Evolutionary conservation across 768 basidiomycete genomes (phyloP).

Genomic region (Cyclocybe aegerita): DNA sequence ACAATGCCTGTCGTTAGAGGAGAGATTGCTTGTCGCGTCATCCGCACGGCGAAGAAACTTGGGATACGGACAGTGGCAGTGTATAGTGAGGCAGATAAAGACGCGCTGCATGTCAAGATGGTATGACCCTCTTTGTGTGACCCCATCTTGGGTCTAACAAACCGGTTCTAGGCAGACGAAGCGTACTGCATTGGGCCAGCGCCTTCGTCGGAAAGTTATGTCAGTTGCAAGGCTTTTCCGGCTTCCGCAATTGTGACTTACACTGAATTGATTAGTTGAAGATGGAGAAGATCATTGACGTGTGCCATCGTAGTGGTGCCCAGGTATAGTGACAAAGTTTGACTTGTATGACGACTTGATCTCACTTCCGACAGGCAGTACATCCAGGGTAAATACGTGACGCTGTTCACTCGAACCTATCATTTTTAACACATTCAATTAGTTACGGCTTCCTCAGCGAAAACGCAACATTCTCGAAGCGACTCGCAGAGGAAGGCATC

Average conservation of each 20-base stretch:
- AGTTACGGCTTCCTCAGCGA: slow-evolving; percentile 93
- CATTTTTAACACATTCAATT: slow-evolving; percentile 3
- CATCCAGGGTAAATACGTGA: slow-evolving; percentile 72
- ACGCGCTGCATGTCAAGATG: slow-evolving; percentile 80
- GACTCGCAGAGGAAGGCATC: slow-evolving; percentile 74
- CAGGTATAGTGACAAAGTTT: slow-evolving; percentile 51
- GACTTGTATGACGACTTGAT: background rate
- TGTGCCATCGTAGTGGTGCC: slow-evolving; percentile 79
- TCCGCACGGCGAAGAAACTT: slow-evolving; percentile 83
- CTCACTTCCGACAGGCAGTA: slow-evolving; percentile 59
- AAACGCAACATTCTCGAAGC: slow-evolving; percentile 79
- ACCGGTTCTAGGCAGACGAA: slow-evolving; percentile 64
- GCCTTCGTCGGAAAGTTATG: slow-evolving; percentile 85
- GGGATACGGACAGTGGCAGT: slow-evolving; percentile 93
- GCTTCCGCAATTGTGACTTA: slow-evolving; percentile 2
- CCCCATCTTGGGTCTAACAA: background rate
- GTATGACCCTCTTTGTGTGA: slow-evolving; percentile 36
- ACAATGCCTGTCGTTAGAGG: slow-evolving; percentile 50
- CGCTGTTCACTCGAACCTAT: background rate
- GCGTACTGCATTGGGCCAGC: slow-evolving; percentile 95
- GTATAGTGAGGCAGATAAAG: slow-evolving; percentile 83
- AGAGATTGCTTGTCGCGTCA: slow-evolving; percentile 95
- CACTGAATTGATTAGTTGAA: slow-evolving; percentile 50
- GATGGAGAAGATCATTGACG: slow-evolving; percentile 85
- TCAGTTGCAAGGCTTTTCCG: slow-evolving; percentile 35